Conservation (phyloP, 352 stramenopile species). For the Globisporangium uncinulatum region DNA sequence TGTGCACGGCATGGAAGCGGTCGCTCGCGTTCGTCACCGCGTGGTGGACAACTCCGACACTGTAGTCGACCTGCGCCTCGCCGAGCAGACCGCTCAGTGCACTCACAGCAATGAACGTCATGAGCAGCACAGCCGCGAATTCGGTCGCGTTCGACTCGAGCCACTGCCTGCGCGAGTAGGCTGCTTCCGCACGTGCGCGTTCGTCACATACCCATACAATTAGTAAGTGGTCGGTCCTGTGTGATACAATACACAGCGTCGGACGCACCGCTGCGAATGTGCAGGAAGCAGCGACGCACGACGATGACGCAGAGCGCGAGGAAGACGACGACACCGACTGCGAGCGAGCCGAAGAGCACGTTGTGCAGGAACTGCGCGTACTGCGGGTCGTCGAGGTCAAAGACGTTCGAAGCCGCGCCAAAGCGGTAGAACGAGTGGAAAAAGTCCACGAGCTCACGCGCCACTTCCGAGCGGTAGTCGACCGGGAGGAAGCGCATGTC, state of each 20-base stretch:
- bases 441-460: constrained; percentile 58
- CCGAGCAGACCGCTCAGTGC: constrained; percentile 62
- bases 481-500: constrained; percentile 48
- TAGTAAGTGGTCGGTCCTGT: no score
- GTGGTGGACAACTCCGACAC: constrained; percentile 57
- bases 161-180: constrained; percentile 30
- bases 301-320: constrained; percentile 59
- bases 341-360: constrained; percentile 60
- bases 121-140: constrained; percentile 61
- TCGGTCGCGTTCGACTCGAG: constrained; percentile 53
- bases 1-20: constrained; percentile 38
- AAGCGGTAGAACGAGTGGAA: constrained; percentile 84
- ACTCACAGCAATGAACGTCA: constrained; percentile 71
- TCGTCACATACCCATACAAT: no score
- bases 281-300: constrained; percentile 58
- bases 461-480: constrained; percentile 67
- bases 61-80: constrained; percentile 82
- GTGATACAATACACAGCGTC: neutral
- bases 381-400: constrained; percentile 40
- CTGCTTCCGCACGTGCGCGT: constrained; percentile 14
- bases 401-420: constrained; percentile 38
- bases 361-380: constrained; percentile 71
- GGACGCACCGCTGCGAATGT: constrained; percentile 56
- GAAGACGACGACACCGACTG: constrained; percentile 57
- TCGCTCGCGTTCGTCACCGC: constrained; percentile 70